These are phyloP conservation scores for Nothophoma quercina DNA, from an alignment of 2,329 filamentous ascomycete genomes.

Conservation along the genomic window DNA sequence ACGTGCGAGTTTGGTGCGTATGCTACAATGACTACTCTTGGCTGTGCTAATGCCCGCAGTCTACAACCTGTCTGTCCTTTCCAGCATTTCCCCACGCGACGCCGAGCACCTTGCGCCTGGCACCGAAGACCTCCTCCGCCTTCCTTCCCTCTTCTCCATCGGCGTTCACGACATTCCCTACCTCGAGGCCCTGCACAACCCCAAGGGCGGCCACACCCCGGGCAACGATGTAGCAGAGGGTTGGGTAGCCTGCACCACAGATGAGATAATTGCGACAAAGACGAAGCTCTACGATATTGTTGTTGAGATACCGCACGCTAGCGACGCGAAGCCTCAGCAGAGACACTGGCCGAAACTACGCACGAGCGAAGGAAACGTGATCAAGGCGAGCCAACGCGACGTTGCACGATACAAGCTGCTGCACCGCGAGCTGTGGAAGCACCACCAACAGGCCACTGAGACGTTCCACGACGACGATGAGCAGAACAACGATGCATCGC, in stretches of 20 bases:
- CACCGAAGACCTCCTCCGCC: constrained; percentile 67
- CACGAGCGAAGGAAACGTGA: constrained; percentile 64
- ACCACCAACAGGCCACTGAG: constrained; percentile 33
- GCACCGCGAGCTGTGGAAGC: constrained; percentile 46
- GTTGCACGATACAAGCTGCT: constrained; percentile 70
- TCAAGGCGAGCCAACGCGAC: constrained; percentile 92
- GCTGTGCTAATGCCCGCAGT: constrained; percentile 61
- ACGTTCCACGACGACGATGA: constrained; percentile 32
- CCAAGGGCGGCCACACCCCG: constrained; percentile 43
- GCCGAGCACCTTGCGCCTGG: constrained; percentile 71
- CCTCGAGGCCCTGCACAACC: constrained; percentile 66
- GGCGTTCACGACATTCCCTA: constrained; percentile 92
- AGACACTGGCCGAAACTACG: constrained; percentile 81
- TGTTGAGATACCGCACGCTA: constrained; percentile 76
- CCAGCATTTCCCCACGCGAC: constrained; percentile 81
- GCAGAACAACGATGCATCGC: constrained; percentile 33
- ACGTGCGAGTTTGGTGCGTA: constrained; percentile 85
- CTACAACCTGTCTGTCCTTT: constrained; percentile 91
- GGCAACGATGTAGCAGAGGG: constrained; percentile 62
- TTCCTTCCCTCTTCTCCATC: constrained; percentile 88
- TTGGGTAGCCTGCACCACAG: constrained; percentile 95
- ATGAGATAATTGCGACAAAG: constrained; percentile 90
- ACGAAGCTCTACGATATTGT: constrained; percentile 87
- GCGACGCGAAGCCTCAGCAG: constrained; percentile 60
- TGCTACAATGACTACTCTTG: not conserved